phyloP scores from a whole-genome alignment of 106 monocot genomes.

The Acorus gramineus region DNA sequence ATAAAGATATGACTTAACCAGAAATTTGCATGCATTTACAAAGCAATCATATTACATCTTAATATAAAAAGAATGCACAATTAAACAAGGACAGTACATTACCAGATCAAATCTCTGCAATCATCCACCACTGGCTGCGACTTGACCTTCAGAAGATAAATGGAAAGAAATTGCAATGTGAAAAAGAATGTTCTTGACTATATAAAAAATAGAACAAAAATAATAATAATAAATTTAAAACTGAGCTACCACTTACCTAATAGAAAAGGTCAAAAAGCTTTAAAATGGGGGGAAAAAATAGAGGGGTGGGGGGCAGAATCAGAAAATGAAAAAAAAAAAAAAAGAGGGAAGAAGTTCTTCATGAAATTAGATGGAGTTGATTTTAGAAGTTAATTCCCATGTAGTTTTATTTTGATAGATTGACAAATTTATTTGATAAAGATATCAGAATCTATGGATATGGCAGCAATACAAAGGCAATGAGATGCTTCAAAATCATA shows the following conservation, averaged over 20 bases:
- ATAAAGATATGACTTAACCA: no score
- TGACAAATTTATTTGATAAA: no score
- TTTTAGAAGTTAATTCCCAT: no score
- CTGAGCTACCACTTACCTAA: no score
- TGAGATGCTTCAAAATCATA: no score
- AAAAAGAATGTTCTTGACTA: not conserved
- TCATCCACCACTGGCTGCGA: slow-evolving; percentile 76
- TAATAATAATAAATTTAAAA: no score
- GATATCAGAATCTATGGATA: slow-evolving; percentile 51
- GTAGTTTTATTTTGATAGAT: no score
- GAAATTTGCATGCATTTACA: not conserved
- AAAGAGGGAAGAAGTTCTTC: not conserved
- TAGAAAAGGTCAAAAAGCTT: no score
- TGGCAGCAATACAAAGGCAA: slow-evolving; percentile 39
- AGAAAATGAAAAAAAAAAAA: slow-evolving; percentile 4
- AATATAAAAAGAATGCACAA: not conserved
- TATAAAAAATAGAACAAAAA: not conserved
- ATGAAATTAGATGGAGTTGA: no score
- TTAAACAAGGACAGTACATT: not conserved
- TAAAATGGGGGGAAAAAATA: no score
- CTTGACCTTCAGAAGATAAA: slow-evolving; percentile 55
- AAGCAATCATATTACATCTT: not conserved
- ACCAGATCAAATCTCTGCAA: slow-evolving; percentile 66
- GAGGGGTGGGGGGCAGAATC: not conserved
- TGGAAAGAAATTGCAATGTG: slow-evolving; percentile 1